These are phyloP conservation scores for Tagetes erecta DNA, from an alignment of 129 eudicot genomes.

Conservation along the genomic window DNA sequence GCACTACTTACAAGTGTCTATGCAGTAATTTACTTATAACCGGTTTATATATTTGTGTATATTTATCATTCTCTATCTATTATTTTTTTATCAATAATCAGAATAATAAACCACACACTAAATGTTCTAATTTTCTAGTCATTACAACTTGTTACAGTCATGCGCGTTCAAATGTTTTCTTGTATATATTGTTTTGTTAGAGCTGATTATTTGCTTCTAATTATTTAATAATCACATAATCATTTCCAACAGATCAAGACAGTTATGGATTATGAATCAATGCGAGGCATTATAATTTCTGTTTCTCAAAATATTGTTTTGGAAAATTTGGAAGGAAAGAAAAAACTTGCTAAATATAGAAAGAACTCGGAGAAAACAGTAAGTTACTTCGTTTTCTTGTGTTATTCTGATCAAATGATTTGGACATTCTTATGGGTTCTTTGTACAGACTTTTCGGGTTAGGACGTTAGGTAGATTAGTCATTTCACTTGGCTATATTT, in stretches of 20 bases:
- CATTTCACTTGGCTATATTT: neutral
- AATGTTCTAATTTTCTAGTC: neutral
- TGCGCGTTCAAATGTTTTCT: neutral
- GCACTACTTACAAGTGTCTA: neutral
- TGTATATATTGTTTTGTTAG: neutral
- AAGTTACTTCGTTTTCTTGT: constrained; percentile 3
- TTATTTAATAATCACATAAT: neutral
- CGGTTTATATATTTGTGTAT: too few relatives aligned
- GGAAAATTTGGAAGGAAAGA: constrained; percentile 30
- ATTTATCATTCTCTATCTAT: neutral
- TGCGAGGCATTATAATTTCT: neutral
- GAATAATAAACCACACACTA: neutral
- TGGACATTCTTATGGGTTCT: neutral
- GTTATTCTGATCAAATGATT: neutral
- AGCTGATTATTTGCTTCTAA: neutral
- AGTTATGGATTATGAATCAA: neutral
- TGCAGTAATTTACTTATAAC: too few relatives aligned
- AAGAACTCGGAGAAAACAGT: constrained; percentile 30
- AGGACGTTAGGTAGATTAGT: neutral
- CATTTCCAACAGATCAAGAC: neutral
- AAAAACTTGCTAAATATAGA: constrained; percentile 30
- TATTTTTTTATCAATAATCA: neutral
- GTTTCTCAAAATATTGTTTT: neutral
- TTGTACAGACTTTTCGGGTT: constrained; percentile 9
- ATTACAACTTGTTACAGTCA: neutral